Conservation (phyloP, 805 yeast species). For the Cephaloascus fragrans region DNA sequence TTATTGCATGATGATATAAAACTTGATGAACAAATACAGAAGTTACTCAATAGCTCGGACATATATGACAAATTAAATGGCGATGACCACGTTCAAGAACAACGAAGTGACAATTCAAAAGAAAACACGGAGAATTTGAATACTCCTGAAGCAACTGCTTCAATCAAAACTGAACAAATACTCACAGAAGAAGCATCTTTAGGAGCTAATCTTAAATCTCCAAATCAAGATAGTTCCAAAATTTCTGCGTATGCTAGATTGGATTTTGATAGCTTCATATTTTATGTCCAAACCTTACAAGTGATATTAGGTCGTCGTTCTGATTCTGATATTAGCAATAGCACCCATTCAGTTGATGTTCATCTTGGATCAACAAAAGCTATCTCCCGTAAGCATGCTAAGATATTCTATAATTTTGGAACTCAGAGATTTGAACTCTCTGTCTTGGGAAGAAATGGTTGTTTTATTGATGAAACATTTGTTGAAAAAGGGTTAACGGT, state of each 20-base stretch:
- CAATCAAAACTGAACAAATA: neutral
- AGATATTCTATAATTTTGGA: constrained; percentile 92
- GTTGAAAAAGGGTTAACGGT: constrained; percentile 89
- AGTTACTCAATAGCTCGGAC: neutral
- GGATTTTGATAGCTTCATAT: constrained; percentile 88
- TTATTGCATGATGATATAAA: neutral
- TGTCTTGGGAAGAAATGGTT: constrained; percentile 91
- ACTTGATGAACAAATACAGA: neutral
- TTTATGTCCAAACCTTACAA: constrained; percentile 93
- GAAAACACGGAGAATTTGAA: neutral
- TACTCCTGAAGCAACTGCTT: neutral
- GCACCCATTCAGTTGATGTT: constrained; percentile 75
- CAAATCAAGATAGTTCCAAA: constrained; percentile 10
- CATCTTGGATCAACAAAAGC: constrained; percentile 90
- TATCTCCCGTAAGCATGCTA: constrained; percentile 89
- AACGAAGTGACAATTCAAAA: neutral
- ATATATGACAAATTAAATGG: neutral
- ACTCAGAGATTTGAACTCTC: constrained; percentile 89
- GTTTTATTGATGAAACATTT: constrained; percentile 86
- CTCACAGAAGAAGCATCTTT: neutral
- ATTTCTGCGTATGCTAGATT: constrained; percentile 63
- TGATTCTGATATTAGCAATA: constrained; percentile 36
- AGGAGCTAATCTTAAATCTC: neutral
- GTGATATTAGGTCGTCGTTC: constrained; percentile 87
- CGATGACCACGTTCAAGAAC: too few relatives aligned